Evolutionary conservation across 495 filamentous ascomycete species (phyloP), one percentile per base, ranked within the genome.

Genomic region (Clavariopsis aquatica): DNA sequence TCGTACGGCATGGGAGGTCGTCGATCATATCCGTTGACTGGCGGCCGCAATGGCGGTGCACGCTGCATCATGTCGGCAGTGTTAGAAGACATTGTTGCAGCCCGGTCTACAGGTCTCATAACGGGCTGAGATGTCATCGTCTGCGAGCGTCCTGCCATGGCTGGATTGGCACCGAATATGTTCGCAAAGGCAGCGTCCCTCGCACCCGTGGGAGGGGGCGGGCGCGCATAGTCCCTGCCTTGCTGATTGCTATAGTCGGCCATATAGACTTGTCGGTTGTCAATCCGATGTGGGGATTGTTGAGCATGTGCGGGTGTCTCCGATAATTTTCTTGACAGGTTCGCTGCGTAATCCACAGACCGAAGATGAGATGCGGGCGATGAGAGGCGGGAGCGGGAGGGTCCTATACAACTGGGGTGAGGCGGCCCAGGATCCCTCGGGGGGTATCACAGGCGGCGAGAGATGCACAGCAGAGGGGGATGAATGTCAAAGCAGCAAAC

Each of bases 141-240:
- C 60, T 95, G 88, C 31, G 92, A 88, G 70, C 93, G 85, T 19
- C 93, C 92, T 20, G 65, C 65, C 65, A 68, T 49, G 90, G 90
- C 38, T 89, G 90, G 91, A 52, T 89, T 84, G 71, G 86, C 85
- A 65, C 94, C 94, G 72, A 99, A 99, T 69, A 99, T 99, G 78
- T 92, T 91, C 58, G 89, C 90, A 77, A 95, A 98, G 34, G 93
- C 94, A 71, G 90, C 92, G 83, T 98, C 93, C 78, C 94, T 87
- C 77, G 95, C 90, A 73, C 84, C 83, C 52, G 88, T 85, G 34
- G 89, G 77, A 73, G 86, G 83, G 64, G 78, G 80, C 57, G 76
- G 74, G n/a, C 84, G 83, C 72, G 82, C 80, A 78, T 87, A 85
- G 69, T 85, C 81, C 78, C 89, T 81, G 79, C 86, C 83, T 75